Evolutionary conservation across 225 moss, liverwort and hornwort species (phyloP).

Genomic region (Polytrichum formosum): DNA sequence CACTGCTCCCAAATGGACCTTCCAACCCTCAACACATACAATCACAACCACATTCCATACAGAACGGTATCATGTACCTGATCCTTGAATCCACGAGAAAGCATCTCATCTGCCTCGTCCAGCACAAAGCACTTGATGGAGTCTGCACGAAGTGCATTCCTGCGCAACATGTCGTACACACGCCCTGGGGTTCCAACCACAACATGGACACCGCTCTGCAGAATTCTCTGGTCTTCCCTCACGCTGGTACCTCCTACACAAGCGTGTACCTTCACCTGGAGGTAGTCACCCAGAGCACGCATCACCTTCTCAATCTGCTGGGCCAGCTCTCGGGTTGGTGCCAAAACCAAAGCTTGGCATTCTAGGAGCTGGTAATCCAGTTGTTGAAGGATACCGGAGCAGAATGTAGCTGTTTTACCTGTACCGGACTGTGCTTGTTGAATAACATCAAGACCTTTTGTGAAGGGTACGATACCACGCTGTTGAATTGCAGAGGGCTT

Average conservation of each 20-base stretch:
- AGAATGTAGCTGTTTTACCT: slow-evolving; percentile 68
- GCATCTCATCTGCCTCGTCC: slow-evolving; percentile 78
- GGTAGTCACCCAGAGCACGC: slow-evolving; percentile 67
- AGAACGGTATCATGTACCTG: slow-evolving; percentile 27
- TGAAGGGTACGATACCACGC: slow-evolving; percentile 70
- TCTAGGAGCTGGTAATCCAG: slow-evolving; percentile 59
- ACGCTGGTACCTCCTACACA: slow-evolving; percentile 81
- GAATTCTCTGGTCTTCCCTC: slow-evolving; percentile 63
- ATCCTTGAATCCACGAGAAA: slow-evolving; percentile 74
- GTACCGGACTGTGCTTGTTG: slow-evolving; percentile 73
- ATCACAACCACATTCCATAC: too few species aligned
- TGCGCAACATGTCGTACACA: slow-evolving; percentile 70
- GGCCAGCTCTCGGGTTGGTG: slow-evolving; percentile 70
- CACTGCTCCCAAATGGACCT: too few species aligned
- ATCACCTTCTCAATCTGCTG: slow-evolving; percentile 79
- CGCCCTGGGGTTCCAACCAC: slow-evolving; percentile 75
- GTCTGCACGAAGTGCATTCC: slow-evolving; percentile 60
- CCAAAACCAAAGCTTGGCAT: slow-evolving; percentile 68
- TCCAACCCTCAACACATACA: too few species aligned
- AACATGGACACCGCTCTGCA: slow-evolving; percentile 68
- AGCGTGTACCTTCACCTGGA: slow-evolving; percentile 68
- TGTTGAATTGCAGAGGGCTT: slow-evolving; percentile 75
- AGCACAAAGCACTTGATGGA: slow-evolving; percentile 75
- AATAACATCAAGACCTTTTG: slow-evolving; percentile 67
- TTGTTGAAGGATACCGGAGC: slow-evolving; percentile 65